These are phyloP conservation scores for Pittosporum tobira DNA, from an alignment of 129 eudicot species.

Conservation along the genomic window DNA sequence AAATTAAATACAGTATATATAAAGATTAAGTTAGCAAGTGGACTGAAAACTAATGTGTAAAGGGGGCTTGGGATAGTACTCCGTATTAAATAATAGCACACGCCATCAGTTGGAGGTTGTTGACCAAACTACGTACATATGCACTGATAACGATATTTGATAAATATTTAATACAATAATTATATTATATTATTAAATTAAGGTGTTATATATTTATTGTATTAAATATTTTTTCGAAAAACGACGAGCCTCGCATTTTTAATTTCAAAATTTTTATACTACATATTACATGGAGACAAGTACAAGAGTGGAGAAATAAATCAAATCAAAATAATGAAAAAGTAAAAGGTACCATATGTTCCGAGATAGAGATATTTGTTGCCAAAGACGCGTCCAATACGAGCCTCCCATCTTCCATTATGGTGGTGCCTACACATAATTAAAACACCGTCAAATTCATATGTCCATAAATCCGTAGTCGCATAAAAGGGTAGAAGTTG, in stretches of 20 bases:
- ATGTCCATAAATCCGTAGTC: background rate
- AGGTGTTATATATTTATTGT: no score
- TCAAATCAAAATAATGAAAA: background rate
- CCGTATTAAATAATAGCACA: constrained; percentile 18
- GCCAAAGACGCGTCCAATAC: constrained; percentile 81
- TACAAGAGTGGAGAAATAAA: background rate
- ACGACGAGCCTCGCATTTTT: no score
- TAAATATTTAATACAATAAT: no score
- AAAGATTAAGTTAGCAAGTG: constrained; percentile 25
- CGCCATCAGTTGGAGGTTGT: constrained; percentile 58
- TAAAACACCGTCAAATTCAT: constrained; percentile 17
- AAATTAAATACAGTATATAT: constrained; percentile 19
- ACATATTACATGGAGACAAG: no score
- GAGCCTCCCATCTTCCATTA: constrained; percentile 97
- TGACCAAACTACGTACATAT: constrained; percentile 20
- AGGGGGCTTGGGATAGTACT: background rate
- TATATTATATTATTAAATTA: no score
- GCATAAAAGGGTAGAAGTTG: background rate
- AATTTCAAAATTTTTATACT: no score
- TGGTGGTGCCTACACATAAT: constrained; percentile 69
- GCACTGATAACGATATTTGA: no score
- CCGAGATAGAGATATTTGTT: constrained; percentile 86
- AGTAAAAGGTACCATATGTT: constrained; percentile 45
- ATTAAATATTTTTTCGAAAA: no score
- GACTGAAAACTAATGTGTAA: constrained; percentile 27